A percentile compares a stretch with the other conserved stretches of the same genome.
Conservation (phyloP, 1,139 yeast genomes). For the Taphrina confusa region DNA sequence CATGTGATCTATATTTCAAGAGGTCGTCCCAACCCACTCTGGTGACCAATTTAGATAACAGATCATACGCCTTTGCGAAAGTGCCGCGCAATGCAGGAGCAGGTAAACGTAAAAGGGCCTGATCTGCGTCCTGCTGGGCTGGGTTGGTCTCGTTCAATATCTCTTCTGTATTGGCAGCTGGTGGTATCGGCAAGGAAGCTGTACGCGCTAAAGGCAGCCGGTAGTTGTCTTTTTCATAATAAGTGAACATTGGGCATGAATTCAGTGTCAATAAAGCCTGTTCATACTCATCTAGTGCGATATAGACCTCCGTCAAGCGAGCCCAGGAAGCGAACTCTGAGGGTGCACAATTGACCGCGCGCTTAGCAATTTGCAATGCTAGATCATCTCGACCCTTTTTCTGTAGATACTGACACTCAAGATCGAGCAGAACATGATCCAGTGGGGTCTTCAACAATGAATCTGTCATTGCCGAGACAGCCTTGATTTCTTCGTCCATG, state of each 20-base stretch:
- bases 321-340: slow-evolving; percentile 87
- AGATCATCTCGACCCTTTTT: slow-evolving; percentile 65
- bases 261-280: slow-evolving; percentile 80
- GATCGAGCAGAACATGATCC: slow-evolving; percentile 58
- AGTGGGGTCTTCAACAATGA: slow-evolving; percentile 62
- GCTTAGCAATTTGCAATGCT: slow-evolving; percentile 71
- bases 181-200: slow-evolving; percentile 73
- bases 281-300: slow-evolving; percentile 66
- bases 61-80: slow-evolving; percentile 73
- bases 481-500: slow-evolving; percentile 72
- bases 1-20: slow-evolving; percentile 72
- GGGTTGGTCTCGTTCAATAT: slow-evolving; percentile 52
- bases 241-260: slow-evolving; percentile 87
- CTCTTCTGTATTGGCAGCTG: slow-evolving; percentile 57
- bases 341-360: slow-evolving; percentile 78
- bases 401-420: slow-evolving; percentile 74
- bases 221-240: slow-evolving; percentile 57
- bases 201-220: slow-evolving; percentile 67
- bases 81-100: slow-evolving; percentile 77
- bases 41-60: slow-evolving; percentile 68
- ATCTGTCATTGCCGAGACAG: slow-evolving; percentile 65
- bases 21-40: slow-evolving; percentile 89
- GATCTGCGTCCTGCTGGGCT: slow-evolving; percentile 54
- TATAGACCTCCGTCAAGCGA: slow-evolving; percentile 68
- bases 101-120: slow-evolving; percentile 68